Evolutionary conservation across 2,329 filamentous ascomycete genomes (phyloP).

Genomic region (Colletotrichum spinosum): DNA sequence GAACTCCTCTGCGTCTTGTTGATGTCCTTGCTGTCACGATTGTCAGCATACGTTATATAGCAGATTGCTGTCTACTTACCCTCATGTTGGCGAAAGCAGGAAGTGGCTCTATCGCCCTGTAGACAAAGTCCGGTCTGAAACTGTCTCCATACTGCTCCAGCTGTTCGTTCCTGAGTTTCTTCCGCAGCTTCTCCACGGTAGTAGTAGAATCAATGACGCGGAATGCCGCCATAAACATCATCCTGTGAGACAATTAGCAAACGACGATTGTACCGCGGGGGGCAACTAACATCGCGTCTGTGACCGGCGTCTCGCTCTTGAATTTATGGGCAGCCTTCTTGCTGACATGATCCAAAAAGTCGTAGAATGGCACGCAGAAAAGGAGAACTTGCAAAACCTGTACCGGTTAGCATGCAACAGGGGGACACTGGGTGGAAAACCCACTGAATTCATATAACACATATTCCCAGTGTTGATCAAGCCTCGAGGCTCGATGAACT

Average conservation of each 20-base stretch:
- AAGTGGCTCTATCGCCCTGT: constrained; percentile 88
- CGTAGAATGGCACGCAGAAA: constrained; percentile 93
- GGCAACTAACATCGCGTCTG: constrained; percentile 88
- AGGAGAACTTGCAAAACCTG: constrained; percentile 95
- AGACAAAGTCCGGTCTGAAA: constrained; percentile 94
- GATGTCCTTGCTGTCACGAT: constrained; percentile 80
- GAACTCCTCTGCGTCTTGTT: constrained; percentile 98
- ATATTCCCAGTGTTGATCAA: constrained; percentile 98
- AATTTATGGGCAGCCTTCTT: constrained; percentile 89
- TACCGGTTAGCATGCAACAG: background rate
- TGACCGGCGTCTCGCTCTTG: constrained; percentile 92
- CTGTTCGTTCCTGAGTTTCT: constrained; percentile 82
- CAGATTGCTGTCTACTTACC: constrained; percentile 60
- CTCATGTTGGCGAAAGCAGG: constrained; percentile 93
- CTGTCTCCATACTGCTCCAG: constrained; percentile 91
- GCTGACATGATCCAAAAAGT: constrained; percentile 89
- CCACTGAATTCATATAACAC: constrained; percentile 99
- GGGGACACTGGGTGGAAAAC: constrained; percentile 47
- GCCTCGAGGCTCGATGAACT: constrained; percentile 91
- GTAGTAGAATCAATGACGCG: constrained; percentile 83
- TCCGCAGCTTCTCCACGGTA: constrained; percentile 78
- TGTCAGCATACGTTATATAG: constrained; percentile 37
- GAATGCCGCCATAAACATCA: constrained; percentile 96
- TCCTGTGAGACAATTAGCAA: constrained; percentile 62
- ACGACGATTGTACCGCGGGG: background rate